Conservation (phyloP, 768 basidiomycete species). For the Cubamyces sp. region DNA sequence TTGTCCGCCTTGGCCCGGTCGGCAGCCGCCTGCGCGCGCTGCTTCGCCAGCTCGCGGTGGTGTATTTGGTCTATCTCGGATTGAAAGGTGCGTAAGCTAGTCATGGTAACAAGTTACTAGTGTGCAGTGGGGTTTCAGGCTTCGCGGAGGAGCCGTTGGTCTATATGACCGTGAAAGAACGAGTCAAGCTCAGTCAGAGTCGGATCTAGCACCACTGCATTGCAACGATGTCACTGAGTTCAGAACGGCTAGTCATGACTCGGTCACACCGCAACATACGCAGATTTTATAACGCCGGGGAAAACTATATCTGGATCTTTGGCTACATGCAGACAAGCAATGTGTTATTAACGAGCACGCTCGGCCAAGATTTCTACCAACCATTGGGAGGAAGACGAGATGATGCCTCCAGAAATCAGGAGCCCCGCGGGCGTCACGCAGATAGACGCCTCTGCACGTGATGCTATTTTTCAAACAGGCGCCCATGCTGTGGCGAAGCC, state of each 20-base stretch:
- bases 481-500: not conserved
- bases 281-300: too few species aligned
- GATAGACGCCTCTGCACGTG: constrained; percentile 9
- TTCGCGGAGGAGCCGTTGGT: not conserved
- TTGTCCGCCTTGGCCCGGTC: constrained; percentile 33
- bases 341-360: too few species aligned
- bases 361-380: too few species aligned
- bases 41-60: constrained; percentile 65
- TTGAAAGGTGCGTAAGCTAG: constrained; percentile 66
- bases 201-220: not conserved
- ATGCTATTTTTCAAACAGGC: constrained; percentile 11
- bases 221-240: constrained; percentile 20
- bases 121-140: not conserved
- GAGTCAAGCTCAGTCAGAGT: constrained; percentile 28
- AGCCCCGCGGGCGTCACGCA: constrained; percentile 6
- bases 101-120: constrained; percentile 41
- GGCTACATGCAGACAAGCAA: too few species aligned
- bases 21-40: constrained; percentile 48
- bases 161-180: constrained; percentile 16
- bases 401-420: not conserved
- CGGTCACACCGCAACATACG: constrained; percentile 18
- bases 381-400: too few species aligned
- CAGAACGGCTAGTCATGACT: constrained; percentile 13
- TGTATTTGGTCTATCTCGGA: constrained; percentile 79
- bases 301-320: too few species aligned